Evolutionary conservation across 2,329 filamentous ascomycete species (phyloP), one percentile per base, ranked within the genome.

Genomic region (Leptographium radiaticola): DNA sequence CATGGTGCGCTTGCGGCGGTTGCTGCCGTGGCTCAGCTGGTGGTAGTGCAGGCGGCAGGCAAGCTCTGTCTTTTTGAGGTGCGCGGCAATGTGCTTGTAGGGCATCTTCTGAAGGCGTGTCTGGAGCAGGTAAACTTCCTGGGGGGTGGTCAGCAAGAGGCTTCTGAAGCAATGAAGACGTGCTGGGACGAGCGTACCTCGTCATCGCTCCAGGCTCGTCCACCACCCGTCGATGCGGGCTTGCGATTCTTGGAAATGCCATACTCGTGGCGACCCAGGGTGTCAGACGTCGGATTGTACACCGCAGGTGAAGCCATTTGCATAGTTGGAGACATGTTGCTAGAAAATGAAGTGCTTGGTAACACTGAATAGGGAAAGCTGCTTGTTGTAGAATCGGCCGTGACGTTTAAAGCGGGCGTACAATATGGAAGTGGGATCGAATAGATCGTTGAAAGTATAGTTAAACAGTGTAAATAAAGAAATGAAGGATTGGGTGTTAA

Each of bases 41-140:
- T 94, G 87, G 66, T 88, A 91, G 69, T 93, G 88, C 58, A 94
- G 78, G 58, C 88, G 87, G 71, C 87, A 94, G 49, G 87, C 87
- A 56, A 93, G 75, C 71, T 93, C 87, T 0, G 87, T 93, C 75
- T 93, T 94, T 71, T 89, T 88, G 61, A 93, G 73, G 62, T 90
- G 84, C 56, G 84, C 80, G 55, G 87, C 87, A 65, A 93, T 93
- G 66, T 91, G 86, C 75, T 91, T 93, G 71, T 93, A 93, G 0
- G 87, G 87, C 82, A 91, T 89, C 71, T 91, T 91, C 64, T 90
- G 86, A 63, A 87, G 79, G 55, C 87, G 85, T 57, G 86, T 90
- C 69, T 89, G 86, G 57, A 93, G 77, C 53, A 93, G 82, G 67
- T 91, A 93, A 55, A 83, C 78, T 71, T 93, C 88, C 87, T 91